phyloP scores from a whole-genome alignment of 108 stramenopile species.

The Mediolabrus comicus region DNA sequence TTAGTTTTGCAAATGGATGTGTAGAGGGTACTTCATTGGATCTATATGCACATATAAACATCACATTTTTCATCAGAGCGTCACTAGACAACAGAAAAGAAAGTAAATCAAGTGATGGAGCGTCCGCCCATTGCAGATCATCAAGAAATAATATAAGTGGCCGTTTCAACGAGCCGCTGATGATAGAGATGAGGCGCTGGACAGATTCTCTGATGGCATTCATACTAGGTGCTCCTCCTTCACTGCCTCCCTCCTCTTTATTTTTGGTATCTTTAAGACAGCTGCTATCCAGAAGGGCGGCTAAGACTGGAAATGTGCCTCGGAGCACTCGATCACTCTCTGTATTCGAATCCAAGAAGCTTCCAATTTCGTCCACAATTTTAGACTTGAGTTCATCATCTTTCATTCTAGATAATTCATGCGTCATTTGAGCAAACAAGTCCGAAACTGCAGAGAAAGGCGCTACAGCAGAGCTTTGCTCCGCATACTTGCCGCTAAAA shows the following conservation, averaged over 20 bases:
- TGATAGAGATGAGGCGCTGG: conserved; percentile 11
- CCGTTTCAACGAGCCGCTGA: conserved; percentile 1
- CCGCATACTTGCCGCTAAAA: conserved; percentile 5
- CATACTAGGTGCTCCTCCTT: not conserved
- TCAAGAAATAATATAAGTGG: conserved; percentile 14
- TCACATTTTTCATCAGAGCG: conserved; percentile 5
- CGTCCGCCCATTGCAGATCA: conserved; percentile 14
- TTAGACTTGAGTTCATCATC: not conserved
- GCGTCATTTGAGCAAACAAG: not conserved
- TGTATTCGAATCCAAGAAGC: not conserved
- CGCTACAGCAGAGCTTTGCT: conserved; percentile 12
- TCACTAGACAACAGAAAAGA: not conserved
- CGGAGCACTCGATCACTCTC: conserved; percentile 1
- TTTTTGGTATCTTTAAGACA: not conserved
- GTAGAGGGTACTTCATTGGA: conserved; percentile 26
- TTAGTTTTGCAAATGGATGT: conserved; percentile 4
- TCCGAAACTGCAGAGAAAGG: conserved; percentile 3
- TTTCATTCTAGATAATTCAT: not conserved
- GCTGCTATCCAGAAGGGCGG: not conserved
- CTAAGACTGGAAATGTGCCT: conserved; percentile 3
- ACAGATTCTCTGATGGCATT: not conserved
- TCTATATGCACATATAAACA: conserved; percentile 37
- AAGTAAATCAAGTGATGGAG: not conserved
- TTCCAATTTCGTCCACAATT: not conserved
- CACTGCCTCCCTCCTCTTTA: not conserved